Conservation (phyloP, 345 rosid genomes). For the Euphorbia lathyris region DNA sequence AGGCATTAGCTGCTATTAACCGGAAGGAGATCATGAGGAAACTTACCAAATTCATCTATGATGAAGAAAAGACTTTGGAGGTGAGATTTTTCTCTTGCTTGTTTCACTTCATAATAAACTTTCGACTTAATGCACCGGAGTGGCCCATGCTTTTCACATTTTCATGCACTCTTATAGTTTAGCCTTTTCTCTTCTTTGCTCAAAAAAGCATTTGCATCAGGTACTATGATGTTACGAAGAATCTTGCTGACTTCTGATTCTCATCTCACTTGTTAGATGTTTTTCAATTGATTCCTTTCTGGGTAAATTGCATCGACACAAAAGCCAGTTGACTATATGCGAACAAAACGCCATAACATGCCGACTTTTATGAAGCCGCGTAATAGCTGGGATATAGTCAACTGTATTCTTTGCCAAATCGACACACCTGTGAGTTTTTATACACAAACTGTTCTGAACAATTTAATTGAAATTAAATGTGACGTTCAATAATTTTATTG, state of each 20-base stretch:
- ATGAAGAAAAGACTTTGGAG: constrained; percentile 92
- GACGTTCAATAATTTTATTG: too few species aligned
- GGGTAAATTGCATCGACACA: too few species aligned
- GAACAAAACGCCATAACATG: too few species aligned
- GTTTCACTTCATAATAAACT: constrained; percentile 4
- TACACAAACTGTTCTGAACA: too few species aligned
- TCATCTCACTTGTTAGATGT: not conserved
- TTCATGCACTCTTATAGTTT: not conserved
- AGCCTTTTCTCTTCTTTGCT: not conserved
- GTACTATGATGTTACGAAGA: not conserved
- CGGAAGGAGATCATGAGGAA: constrained; percentile 85
- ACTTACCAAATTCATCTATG: constrained; percentile 94
- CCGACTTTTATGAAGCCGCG: too few species aligned
- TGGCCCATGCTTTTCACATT: not conserved
- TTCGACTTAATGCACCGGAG: not conserved
- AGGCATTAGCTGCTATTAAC: constrained; percentile 74
- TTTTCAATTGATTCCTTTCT: not conserved
- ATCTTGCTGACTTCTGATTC: too few species aligned
- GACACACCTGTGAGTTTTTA: too few species aligned
- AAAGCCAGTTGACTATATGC: too few species aligned
- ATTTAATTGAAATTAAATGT: too few species aligned
- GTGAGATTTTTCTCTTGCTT: constrained; percentile 34
- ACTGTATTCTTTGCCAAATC: too few species aligned
- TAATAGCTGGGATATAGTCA: too few species aligned
- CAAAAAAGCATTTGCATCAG: not conserved